Conservation (phyloP, 768 basidiomycete genomes). For the Macrolepiota albuminosa region DNA sequence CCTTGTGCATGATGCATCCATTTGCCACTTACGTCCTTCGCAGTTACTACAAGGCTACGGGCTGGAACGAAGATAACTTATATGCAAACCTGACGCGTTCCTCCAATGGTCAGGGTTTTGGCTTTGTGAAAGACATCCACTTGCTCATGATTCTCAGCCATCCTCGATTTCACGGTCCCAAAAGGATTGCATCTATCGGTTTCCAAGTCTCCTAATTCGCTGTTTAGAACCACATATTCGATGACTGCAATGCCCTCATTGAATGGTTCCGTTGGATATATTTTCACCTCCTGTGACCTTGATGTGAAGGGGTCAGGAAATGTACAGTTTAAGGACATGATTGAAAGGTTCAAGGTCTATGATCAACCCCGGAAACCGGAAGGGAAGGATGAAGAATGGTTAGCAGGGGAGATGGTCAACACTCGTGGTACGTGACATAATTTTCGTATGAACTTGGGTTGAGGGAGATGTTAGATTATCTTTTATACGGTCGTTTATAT, state of each 20-base stretch:
- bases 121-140: background rate
- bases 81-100: constrained; percentile 88
- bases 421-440: constrained; percentile 52
- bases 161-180: constrained; percentile 90
- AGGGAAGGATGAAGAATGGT: constrained; percentile 74
- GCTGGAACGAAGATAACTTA: constrained; percentile 96
- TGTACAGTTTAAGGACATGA: constrained; percentile 82
- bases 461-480: constrained; percentile 59
- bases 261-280: constrained; percentile 89
- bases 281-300: constrained; percentile 85
- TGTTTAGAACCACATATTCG: constrained; percentile 88
- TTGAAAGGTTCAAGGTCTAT: constrained; percentile 83
- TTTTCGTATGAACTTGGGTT: constrained; percentile 11
- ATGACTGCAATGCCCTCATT: constrained; percentile 92
- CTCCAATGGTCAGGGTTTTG: constrained; percentile 60
- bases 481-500: constrained; percentile 89
- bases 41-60: constrained; percentile 86
- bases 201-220: constrained; percentile 83
- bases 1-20: constrained; percentile 57
- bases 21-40: constrained; percentile 86
- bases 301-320: constrained; percentile 63
- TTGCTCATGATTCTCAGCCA: constrained; percentile 42
- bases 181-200: constrained; percentile 72
- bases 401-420: constrained; percentile 75
- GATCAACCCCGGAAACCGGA: constrained; percentile 79